phyloP scores from a whole-genome alignment of 2,329 filamentous ascomycete species.

The Aspergillus uvarum region DNA sequence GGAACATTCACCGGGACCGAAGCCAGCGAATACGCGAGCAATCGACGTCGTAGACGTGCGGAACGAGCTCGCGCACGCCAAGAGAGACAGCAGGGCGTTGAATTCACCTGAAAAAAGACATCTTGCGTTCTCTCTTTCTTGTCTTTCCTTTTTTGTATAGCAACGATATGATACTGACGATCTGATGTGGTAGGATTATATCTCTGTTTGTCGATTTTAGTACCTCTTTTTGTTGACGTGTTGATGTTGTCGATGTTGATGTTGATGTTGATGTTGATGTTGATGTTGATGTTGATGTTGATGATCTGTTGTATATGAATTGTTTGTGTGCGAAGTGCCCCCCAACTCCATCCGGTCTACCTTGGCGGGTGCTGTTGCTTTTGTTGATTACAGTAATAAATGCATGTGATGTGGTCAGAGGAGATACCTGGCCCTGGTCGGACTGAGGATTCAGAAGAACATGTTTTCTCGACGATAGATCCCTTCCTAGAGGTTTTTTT shows the following conservation, averaged over 20 bases:
- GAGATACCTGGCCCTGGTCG: not conserved
- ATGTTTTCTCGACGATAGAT: too few species aligned
- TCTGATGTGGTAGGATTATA: constrained; percentile 4
- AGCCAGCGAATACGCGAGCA: constrained; percentile 54
- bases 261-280: not conserved
- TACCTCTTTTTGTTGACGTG: not conserved
- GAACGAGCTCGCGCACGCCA: constrained; percentile 50
- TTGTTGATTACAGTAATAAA: not conserved
- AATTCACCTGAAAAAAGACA: constrained; percentile 45
- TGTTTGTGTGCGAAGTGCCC: not conserved
- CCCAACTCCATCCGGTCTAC: not conserved
- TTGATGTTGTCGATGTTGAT: too few species aligned
- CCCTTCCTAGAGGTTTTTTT: too few species aligned
- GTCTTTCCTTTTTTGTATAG: constrained; percentile 8
- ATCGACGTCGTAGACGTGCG: constrained; percentile 53
- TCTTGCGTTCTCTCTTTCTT: not conserved
- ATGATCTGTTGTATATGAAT: not conserved
- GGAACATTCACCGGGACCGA: constrained; percentile 50
- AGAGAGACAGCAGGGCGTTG: constrained; percentile 49
- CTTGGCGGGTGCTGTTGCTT: not conserved
- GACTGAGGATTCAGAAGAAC: too few species aligned
- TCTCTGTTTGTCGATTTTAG: not conserved
- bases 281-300: not conserved
- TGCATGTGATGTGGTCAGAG: not conserved
- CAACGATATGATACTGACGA: constrained; percentile 3